Conservation (phyloP, 73 alveolate species). For the Paramecium octaurelia region DNA sequence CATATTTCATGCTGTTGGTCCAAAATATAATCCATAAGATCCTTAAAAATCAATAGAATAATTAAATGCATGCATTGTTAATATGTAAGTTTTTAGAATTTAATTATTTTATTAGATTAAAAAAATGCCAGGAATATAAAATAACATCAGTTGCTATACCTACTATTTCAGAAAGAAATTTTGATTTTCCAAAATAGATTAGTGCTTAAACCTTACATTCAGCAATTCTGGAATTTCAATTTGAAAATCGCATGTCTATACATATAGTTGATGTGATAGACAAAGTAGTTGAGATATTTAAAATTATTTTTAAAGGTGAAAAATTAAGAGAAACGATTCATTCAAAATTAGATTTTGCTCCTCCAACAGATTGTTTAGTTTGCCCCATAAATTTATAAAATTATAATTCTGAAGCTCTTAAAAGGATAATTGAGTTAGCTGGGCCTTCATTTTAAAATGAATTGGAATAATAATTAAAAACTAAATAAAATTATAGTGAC, state of each 20-base stretch:
- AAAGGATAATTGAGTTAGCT: neutral
- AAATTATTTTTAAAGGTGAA: neutral
- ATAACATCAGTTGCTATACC: constrained; percentile 66
- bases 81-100: neutral
- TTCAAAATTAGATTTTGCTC: neutral
- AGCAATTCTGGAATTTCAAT: neutral
- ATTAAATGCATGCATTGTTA: neutral
- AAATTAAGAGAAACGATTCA: neutral
- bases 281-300: neutral
- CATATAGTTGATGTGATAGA: neutral
- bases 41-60: neutral
- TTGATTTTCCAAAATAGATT: constrained; percentile 65
- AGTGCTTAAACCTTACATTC: constrained; percentile 55
- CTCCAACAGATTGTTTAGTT: neutral
- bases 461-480: neutral
- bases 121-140: neutral
- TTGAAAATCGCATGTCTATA: neutral
- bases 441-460: neutral
- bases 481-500: neutral
- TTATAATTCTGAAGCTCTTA: neutral
- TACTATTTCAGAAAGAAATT: constrained; percentile 75
- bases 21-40: neutral
- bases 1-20: constrained; percentile 36
- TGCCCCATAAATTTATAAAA: neutral
- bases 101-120: neutral